A percentile compares a stretch with the other conserved stretches of the same genome.
These are phyloP conservation scores for Polygonum maritimum DNA, from an alignment of 148 eudicot species.

Conservation along the genomic window DNA sequence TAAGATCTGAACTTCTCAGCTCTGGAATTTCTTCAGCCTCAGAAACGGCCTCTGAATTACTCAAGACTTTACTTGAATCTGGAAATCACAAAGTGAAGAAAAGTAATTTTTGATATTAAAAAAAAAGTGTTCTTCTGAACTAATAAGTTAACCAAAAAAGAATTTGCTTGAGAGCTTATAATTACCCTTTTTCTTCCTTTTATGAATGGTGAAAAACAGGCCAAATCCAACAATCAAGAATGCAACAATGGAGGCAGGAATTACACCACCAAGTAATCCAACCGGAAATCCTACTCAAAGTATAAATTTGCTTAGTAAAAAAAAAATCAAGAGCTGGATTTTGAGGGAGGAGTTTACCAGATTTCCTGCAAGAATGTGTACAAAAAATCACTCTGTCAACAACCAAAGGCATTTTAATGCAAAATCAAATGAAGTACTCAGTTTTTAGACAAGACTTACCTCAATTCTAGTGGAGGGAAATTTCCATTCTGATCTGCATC, in stretches of 20 bases:
- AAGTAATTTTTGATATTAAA: too few relatives aligned
- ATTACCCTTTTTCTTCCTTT: slow-evolving; percentile 27
- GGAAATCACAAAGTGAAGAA: not conserved
- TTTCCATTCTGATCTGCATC: slow-evolving; percentile 7
- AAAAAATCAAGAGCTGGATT: not conserved
- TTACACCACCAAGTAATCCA: slow-evolving; percentile 42
- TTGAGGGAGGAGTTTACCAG: not conserved
- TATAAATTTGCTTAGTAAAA: not conserved
- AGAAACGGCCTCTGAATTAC: slow-evolving; percentile 21
- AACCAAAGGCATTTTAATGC: not conserved
- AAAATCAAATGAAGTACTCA: not conserved
- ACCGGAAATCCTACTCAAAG: slow-evolving; percentile 28
- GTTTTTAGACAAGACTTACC: not conserved
- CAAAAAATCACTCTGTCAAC: not conserved
- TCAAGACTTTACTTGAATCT: slow-evolving; percentile 13
- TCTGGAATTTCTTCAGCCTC: slow-evolving; percentile 17
- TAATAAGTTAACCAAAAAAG: too few relatives aligned
- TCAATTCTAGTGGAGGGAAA: slow-evolving; percentile 8
- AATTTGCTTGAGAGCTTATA: too few relatives aligned
- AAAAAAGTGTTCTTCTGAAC: too few relatives aligned
- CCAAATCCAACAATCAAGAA: slow-evolving; percentile 21
- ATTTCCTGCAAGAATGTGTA: not conserved
- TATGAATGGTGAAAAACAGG: slow-evolving; percentile 23
- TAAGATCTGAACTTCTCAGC: not conserved
- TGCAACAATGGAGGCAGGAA: slow-evolving; percentile 29